Conservation (phyloP, 2,329 filamentous ascomycete species). For the Rhexocercosporidium sp. region DNA sequence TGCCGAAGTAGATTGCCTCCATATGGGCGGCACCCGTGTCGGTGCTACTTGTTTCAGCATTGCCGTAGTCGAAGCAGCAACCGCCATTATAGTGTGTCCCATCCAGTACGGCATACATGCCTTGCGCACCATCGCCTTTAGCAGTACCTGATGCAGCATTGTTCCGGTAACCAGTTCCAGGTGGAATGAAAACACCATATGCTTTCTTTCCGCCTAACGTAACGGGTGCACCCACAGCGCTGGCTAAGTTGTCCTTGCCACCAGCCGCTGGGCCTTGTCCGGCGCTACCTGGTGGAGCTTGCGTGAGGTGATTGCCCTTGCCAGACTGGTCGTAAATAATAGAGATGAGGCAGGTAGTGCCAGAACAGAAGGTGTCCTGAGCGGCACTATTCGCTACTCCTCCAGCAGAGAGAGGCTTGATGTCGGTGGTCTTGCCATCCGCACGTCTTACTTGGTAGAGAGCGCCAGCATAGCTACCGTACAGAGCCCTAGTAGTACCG, state of each 20-base stretch:
- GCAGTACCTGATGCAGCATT: constrained; percentile 58
- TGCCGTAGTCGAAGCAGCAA: constrained; percentile 48
- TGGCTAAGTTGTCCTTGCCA: constrained; percentile 66
- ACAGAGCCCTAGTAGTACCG: constrained; percentile 4
- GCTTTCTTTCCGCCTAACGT: constrained; percentile 64
- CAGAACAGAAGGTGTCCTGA: constrained; percentile 65
- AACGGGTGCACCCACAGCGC: constrained; percentile 64
- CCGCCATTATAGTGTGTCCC: constrained; percentile 62
- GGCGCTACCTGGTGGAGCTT: constrained; percentile 63
- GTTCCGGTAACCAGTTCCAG: constrained; percentile 68
- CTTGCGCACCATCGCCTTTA: constrained; percentile 59
- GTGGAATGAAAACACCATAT: constrained; percentile 67
- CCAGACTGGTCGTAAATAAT: constrained; percentile 72
- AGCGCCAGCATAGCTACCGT: constrained; percentile 52
- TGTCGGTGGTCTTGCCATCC: constrained; percentile 58
- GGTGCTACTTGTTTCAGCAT: too few species aligned
- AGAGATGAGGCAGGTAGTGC: constrained; percentile 66
- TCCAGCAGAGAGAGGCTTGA: constrained; percentile 56
- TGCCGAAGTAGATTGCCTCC: too few species aligned
- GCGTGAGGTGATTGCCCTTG: constrained; percentile 64
- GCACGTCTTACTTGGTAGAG: constrained; percentile 60
- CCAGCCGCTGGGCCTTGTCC: constrained; percentile 58
- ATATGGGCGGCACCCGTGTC: too few species aligned
- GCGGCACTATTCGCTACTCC: constrained; percentile 64
- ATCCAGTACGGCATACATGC: constrained; percentile 65